Conservation (phyloP, 768 basidiomycete species). For the Dendrothele bispora region DNA sequence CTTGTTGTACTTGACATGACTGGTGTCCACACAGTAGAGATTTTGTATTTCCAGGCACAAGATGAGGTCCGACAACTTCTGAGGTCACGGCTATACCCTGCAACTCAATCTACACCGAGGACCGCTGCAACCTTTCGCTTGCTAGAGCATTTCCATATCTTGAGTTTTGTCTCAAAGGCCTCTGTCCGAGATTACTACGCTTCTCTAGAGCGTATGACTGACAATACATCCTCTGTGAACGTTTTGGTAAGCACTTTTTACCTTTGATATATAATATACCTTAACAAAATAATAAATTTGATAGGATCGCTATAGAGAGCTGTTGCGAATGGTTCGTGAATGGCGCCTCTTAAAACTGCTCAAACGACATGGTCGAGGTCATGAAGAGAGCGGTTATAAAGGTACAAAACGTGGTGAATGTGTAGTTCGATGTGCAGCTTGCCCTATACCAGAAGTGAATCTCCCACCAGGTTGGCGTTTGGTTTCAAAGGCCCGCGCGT, state of each 20-base stretch:
- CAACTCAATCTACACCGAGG: slow-evolving; percentile 8
- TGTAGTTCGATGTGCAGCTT: slow-evolving; percentile 24
- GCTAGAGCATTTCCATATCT: slow-evolving; percentile 15
- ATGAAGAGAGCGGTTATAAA: slow-evolving; percentile 3
- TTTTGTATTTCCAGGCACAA: not conserved
- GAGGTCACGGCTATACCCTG: slow-evolving; percentile 8
- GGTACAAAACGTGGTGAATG: slow-evolving; percentile 13
- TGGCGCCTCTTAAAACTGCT: slow-evolving; percentile 22
- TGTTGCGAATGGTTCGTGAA: slow-evolving; percentile 6
- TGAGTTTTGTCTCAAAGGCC: slow-evolving; percentile 12
- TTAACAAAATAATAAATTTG: not conserved
- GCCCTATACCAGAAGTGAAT: slow-evolving; percentile 22
- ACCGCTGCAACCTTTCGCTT: slow-evolving; percentile 11
- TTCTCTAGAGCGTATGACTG: slow-evolving; percentile 4
- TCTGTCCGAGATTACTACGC: slow-evolving; percentile 6
- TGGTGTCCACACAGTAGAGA: slow-evolving; percentile 7
- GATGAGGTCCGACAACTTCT: slow-evolving; percentile 8
- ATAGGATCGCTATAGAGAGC: slow-evolving; percentile 6
- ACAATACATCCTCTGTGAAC: slow-evolving; percentile 2
- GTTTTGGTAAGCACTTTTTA: slow-evolving; percentile 2
- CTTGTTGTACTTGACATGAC: slow-evolving; percentile 6
- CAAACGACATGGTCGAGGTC: slow-evolving; percentile 21
- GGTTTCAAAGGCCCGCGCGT: too few relatives aligned
- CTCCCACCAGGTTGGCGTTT: too few relatives aligned
- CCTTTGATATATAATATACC: not conserved